Conservation (phyloP, 75 land plant species). For the Pinus taeda region DNA sequence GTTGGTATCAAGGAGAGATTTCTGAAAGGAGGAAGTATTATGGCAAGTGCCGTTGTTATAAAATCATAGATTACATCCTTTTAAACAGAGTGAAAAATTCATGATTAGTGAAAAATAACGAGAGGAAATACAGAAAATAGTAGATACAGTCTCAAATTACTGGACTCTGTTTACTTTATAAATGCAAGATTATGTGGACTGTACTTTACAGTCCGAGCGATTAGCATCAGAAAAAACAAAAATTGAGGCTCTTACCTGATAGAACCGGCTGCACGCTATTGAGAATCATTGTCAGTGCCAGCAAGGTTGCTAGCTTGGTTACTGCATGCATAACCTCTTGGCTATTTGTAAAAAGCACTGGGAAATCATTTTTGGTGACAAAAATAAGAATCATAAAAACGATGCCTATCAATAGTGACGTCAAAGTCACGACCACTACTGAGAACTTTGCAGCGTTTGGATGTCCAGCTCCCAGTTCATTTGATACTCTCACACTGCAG, state of each 20-base stretch:
- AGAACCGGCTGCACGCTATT: slow-evolving; percentile 34
- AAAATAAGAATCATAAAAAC: slow-evolving; percentile 19
- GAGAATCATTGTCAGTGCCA: slow-evolving; percentile 23
- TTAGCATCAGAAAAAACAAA: too few species aligned
- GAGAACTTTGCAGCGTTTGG: slow-evolving; percentile 35
- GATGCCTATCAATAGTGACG: slow-evolving; percentile 25
- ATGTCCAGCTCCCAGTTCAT: slow-evolving; percentile 65
- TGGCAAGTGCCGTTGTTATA: too few species aligned
- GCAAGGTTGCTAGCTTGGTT: slow-evolving; percentile 20
- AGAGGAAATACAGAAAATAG: too few species aligned
- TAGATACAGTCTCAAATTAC: too few species aligned
- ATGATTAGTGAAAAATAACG: too few species aligned
- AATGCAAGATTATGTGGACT: too few species aligned
- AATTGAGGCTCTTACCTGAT: slow-evolving; percentile 20
- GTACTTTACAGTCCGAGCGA: too few species aligned
- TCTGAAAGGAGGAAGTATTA: too few species aligned
- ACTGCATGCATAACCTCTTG: slow-evolving; percentile 19
- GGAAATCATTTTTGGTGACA: slow-evolving; percentile 18
- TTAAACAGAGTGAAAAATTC: too few species aligned
- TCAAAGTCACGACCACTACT: slow-evolving; percentile 23
- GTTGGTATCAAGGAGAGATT: too few species aligned
- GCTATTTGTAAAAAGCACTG: slow-evolving; percentile 28
- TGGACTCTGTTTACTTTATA: too few species aligned
- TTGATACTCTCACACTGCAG: slow-evolving; percentile 45
- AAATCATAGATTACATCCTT: too few species aligned